Conservation (phyloP, 202 grass and related monocot genomes). For the Brachypodium distachyon region DNA sequence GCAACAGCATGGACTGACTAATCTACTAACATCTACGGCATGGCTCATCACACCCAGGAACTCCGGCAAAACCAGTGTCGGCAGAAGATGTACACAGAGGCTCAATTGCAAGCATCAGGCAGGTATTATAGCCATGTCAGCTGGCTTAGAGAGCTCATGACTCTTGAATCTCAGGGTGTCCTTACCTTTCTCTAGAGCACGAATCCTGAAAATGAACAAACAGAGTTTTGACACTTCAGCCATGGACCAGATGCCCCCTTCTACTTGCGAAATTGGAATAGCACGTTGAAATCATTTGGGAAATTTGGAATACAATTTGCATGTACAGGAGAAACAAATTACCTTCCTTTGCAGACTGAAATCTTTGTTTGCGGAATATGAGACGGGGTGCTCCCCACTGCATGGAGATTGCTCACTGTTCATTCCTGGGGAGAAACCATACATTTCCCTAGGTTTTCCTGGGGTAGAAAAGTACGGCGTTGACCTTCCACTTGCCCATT, state of each 20-base stretch:
- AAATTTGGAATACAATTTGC: background rate
- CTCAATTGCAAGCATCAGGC: background rate
- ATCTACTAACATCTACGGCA: background rate
- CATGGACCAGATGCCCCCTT: background rate
- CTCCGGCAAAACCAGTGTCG: background rate
- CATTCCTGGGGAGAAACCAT: conserved; percentile 15
- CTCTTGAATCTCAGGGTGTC: background rate
- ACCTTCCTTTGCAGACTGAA: conserved; percentile 43
- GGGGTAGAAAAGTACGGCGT: conserved; percentile 42
- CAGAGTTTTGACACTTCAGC: background rate
- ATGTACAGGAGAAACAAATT: background rate
- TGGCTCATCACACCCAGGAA: background rate
- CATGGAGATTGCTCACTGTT: background rate
- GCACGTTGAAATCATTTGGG: background rate
- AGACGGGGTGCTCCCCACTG: conserved; percentile 9
- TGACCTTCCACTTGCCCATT: conserved; percentile 24
- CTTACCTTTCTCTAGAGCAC: conserved; percentile 15
- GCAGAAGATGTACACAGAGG: background rate
- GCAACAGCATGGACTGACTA: background rate
- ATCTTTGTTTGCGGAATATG: conserved; percentile 24
- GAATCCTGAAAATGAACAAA: conserved; percentile 20
- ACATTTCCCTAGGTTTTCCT: conserved; percentile 44
- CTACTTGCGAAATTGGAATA: no score
- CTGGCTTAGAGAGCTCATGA: background rate
- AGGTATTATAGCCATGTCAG: background rate